Conservation (phyloP, 148 eudicot genomes). For the Nepenthes gracilis region DNA sequence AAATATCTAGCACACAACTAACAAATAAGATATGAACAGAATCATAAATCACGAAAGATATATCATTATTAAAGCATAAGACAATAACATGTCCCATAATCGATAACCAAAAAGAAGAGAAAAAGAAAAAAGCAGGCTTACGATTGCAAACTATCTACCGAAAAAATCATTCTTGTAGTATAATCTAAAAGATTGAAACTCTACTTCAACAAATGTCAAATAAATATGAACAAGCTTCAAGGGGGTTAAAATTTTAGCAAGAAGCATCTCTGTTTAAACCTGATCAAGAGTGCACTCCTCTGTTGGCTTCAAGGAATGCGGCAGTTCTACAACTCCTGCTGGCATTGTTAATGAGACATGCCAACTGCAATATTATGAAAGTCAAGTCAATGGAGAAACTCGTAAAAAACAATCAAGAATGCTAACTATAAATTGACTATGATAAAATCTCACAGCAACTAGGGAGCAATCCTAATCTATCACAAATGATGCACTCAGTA, state of each 20-base stretch:
- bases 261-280: slow-evolving; percentile 20
- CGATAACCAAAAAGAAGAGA: too few relatives aligned
- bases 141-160: too few relatives aligned
- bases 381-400: neutral
- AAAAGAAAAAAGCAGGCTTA: too few relatives aligned
- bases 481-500: neutral
- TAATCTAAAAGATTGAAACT: too few relatives aligned
- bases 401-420: neutral
- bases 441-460: neutral
- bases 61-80: too few relatives aligned
- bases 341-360: slow-evolving; percentile 62
- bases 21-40: too few relatives aligned
- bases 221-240: too few relatives aligned
- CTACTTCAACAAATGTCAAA: too few relatives aligned
- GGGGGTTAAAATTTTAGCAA: neutral
- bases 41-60: too few relatives aligned
- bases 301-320: slow-evolving; percentile 52
- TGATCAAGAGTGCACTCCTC: slow-evolving; percentile 56
- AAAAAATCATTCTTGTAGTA: too few relatives aligned
- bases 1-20: too few relatives aligned
- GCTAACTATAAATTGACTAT: neutral
- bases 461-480: neutral
- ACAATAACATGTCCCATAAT: too few relatives aligned
- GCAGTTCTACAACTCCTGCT: slow-evolving; percentile 41
- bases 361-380: slow-evolving; percentile 52